Conservation (phyloP, 257 asterid genomes). For the Nicotiana sylvestris region DNA sequence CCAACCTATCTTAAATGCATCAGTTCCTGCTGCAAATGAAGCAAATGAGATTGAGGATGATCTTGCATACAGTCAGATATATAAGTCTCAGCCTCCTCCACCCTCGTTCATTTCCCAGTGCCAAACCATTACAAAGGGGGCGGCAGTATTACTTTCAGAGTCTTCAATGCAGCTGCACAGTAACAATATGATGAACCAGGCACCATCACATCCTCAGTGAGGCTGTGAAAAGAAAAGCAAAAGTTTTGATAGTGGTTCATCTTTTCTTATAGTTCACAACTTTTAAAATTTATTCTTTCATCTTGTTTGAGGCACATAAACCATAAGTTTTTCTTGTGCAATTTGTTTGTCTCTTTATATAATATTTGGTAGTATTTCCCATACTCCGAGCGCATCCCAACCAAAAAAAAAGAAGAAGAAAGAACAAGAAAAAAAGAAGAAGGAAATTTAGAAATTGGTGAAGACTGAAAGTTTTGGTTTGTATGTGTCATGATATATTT, state of each 20-base stretch:
- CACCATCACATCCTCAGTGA: conserved; percentile 31
- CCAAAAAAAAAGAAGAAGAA: not conserved
- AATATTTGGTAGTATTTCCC: not conserved
- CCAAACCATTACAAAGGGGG: conserved; percentile 48
- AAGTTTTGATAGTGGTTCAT: conserved; percentile 27
- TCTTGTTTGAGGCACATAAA: conserved; percentile 17
- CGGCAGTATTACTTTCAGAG: conserved; percentile 43
- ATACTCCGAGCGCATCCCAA: not conserved
- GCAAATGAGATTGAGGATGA: conserved; percentile 63
- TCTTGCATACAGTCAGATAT: conserved; percentile 65
- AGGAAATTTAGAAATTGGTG: not conserved
- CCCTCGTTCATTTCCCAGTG: conserved; percentile 56
- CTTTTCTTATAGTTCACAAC: conserved; percentile 3
- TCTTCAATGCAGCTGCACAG: conserved; percentile 42
- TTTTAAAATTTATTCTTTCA: conserved; percentile 9
- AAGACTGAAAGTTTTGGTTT: not conserved
- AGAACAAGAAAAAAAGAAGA: not conserved
- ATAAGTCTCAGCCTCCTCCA: conserved; percentile 72
- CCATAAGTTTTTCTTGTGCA: conserved; percentile 7
- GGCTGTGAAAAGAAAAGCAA: conserved; percentile 20
- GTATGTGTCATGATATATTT: not conserved
- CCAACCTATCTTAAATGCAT: conserved; percentile 31
- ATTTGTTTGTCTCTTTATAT: not conserved
- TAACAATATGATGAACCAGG: conserved; percentile 38
- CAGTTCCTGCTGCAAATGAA: conserved; percentile 25